A percentile compares a stretch with the other conserved stretches of the same genome.
These are phyloP conservation scores for Psidium guajava DNA, from an alignment of 345 rosid genomes.

Conservation along the genomic window DNA sequence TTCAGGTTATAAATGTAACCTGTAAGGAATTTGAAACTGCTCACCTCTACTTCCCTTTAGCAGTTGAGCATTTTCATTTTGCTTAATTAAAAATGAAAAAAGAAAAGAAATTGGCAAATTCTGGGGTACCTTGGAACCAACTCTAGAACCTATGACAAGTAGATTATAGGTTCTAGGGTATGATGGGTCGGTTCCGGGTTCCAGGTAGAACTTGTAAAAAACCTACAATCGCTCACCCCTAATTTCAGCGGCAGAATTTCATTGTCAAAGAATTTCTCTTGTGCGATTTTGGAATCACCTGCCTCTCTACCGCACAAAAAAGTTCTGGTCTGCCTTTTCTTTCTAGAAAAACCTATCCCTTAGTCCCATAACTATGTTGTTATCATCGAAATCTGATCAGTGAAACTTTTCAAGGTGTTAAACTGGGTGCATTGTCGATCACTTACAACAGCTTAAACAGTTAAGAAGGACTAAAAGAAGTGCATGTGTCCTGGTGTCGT, in stretches of 20 bases:
- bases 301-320: neutral
- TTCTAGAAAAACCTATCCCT: neutral
- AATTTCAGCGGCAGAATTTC: neutral
- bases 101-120: too few species aligned
- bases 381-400: neutral
- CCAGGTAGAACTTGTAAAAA: too few species aligned
- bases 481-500: neutral
- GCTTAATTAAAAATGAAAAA: too few species aligned
- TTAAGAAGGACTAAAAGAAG: neutral
- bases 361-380: neutral
- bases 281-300: neutral
- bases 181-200: too few species aligned
- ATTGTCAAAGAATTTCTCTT: neutral
- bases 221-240: too few species aligned
- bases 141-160: too few species aligned
- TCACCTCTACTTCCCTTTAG: too few species aligned
- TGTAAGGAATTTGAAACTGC: too few species aligned
- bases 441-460: neutral
- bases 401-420: neutral
- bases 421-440: neutral
- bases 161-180: too few species aligned
- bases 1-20: too few species aligned
- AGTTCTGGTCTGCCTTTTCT: neutral
- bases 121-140: too few species aligned
- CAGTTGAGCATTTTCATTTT: too few species aligned